phyloP scores from a whole-genome alignment of 1,139 yeast genomes.

The Kurtzmaniella quercitrusa region DNA sequence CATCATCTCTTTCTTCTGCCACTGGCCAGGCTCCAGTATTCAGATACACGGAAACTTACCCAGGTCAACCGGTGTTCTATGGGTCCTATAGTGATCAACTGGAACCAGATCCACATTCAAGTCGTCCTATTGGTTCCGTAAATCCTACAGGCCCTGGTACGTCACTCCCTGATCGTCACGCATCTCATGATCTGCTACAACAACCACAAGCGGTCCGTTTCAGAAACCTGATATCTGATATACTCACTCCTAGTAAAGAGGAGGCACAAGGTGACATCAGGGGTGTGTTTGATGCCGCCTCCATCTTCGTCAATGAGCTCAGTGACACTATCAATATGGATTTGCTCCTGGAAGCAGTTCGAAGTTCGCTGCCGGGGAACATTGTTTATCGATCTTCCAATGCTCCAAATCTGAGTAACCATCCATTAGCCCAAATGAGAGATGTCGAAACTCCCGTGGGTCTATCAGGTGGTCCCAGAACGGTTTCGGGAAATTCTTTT shows the following conservation, averaged over 20 bases:
- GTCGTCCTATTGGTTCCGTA: neutral
- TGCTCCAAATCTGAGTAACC: neutral
- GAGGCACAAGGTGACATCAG: conserved; percentile 14
- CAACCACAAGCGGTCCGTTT: conserved; percentile 9
- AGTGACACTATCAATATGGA: conserved; percentile 34
- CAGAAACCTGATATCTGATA: conserved; percentile 27
- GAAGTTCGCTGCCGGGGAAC: neutral
- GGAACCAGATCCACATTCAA: no score
- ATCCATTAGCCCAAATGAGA: neutral
- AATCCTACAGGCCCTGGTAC: neutral
- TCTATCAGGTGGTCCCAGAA: neutral
- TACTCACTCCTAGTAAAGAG: conserved; percentile 17
- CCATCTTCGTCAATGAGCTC: conserved; percentile 46
- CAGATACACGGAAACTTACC: neutral
- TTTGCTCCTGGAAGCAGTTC: conserved; percentile 8
- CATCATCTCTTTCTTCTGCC: conserved; percentile 10
- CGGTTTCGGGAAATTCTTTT: neutral
- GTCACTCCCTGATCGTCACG: neutral
- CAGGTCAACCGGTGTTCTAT: neutral
- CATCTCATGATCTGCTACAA: neutral
- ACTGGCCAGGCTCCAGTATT: conserved; percentile 7
- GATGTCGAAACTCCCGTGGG: neutral
- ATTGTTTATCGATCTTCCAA: no score
- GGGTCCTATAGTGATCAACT: neutral
- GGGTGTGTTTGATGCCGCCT: conserved; percentile 46